Evolutionary conservation across 2,329 filamentous ascomycete species (phyloP).

Genomic region (Neurospora sp.): DNA sequence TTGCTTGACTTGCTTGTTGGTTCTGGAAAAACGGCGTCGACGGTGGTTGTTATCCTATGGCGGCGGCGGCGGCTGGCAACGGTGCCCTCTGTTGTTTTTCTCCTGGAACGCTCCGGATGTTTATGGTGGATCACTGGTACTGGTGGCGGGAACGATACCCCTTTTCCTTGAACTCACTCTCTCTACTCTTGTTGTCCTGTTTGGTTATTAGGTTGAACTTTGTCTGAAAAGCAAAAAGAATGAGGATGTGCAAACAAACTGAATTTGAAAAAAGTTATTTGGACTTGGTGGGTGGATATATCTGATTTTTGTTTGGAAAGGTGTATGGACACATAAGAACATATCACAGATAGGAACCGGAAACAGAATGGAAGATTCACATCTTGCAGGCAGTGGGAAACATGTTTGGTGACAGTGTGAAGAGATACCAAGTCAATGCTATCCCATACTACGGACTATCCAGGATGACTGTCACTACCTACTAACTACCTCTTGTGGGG

Average conservation of each 20-base stretch:
- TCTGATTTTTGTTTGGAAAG: background rate
- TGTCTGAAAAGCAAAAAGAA: background rate
- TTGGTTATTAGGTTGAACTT: background rate
- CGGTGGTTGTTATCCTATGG: background rate
- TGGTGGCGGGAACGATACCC: background rate
- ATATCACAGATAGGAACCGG: background rate
- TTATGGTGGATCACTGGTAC: background rate
- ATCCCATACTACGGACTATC: too few species aligned
- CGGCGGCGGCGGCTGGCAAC: background rate
- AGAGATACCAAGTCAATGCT: background rate
- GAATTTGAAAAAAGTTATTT: background rate
- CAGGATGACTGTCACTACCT: too few species aligned
- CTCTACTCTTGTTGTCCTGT: background rate
- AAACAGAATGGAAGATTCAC: background rate
- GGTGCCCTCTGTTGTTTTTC: background rate
- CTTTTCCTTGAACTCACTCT: background rate
- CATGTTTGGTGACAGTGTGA: background rate
- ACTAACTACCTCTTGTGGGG: too few species aligned
- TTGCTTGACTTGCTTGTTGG: background rate
- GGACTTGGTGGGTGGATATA: background rate
- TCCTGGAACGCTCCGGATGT: background rate
- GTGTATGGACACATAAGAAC: background rate
- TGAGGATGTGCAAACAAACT: background rate
- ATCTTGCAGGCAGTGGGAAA: background rate
- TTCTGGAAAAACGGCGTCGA: background rate